Base-by-base conservation (phyloP, 2,329 filamentous ascomycete genomes). In the Penicillium sp. region DNA sequence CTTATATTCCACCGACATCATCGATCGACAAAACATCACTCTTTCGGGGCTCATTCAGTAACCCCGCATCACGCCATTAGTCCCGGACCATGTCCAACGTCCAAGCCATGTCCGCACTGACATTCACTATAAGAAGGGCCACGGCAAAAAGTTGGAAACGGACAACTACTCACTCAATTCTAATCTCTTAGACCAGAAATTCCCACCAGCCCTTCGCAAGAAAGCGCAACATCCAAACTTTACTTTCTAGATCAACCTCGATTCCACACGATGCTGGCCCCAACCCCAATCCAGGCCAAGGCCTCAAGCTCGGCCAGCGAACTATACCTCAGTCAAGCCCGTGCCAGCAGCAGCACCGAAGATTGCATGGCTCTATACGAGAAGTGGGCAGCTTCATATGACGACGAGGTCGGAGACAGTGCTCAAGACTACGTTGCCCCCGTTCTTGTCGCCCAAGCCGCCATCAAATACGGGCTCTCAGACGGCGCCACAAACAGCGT, bases 351-450 rank as follows among this genome's bases (percentile, higher is more conserved):
- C 22, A 70, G 62, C 55, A 67, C 66, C 6, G 66, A 73, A 28
- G 74, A 77, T 42, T 74, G 73, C 45, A 72, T 70, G 56, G 60
- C 61, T 10, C 61, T 79, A 37, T 80, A 80, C 66, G 73, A 79
- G 50, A 69, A 78, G 61, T 80, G 78, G 78, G 77, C 78, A n/a
- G 59, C 65, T 17, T 72, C 72, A 6, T 79, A 80, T 63, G 71
- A 80, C 61, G 64, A 68, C 1, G 75, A 79, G 55, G 70, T 79
- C 45, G 63, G 67, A 30, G 65, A 69, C 22, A 68, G 53, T 8
- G 65, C 68, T 5, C 67, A 75, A 50, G 66, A 72, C 50, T 80
- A 79, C 53, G 75, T 75, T 12, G 75, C 73, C 2, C 78, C 77
- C 0, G 63, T 67, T 1, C 66, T 77, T 12, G 70, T 72, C 16